Base-by-base conservation (phyloP, 495 filamentous ascomycete genomes). In the Recurvomyces mirabilis region DNA sequence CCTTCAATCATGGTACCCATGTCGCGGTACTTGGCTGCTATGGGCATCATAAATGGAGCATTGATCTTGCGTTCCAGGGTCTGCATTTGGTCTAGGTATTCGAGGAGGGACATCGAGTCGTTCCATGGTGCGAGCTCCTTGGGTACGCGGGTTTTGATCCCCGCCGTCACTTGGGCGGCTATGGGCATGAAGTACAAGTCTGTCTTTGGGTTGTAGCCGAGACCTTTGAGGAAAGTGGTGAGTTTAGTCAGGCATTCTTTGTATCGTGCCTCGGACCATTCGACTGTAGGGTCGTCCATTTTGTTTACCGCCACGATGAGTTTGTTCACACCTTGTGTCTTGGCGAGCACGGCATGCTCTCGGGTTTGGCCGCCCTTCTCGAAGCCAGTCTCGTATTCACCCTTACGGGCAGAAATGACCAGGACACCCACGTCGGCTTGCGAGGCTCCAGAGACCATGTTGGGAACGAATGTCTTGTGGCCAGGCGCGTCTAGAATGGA, bases 311-410 rank as follows among this genome's bases (percentile, higher is more conserved):
- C 91, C 17, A 99, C 76, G 3, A 96, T 69, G 15, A 99, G 74
- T 63, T 93, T 94, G 68, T 84, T 84, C 23, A 99, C 91, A 57
- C 91, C 89, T 58, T 93, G 87, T n/a, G 93, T 99, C 64, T 94
- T 93, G 38, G 91, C 91, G 39, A 99, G 70, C 60, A 99, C 81
- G 34, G 91, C 91, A 63, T 98, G 91, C 68, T 99, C 91, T 58
- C 91, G 74, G 32, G 93, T 99, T 62, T 99, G 91, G 13, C 93
- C 91, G 40, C 91, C 91, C 67, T 93, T 94, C 60, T 96, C 91
- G 62, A 99, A 99, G n/a, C 91, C 91, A 28, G 91, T 96, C 67
- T 99, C 91, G 60, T 99, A 99, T 66, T 99, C 93, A 61, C 91
- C 91, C 69, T 94, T 98, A 45, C 91, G 84, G 1, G 91, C 87